Evolutionary conservation across 148 eudicot species (phyloP).

Genomic region (Simmondsia chinensis): DNA sequence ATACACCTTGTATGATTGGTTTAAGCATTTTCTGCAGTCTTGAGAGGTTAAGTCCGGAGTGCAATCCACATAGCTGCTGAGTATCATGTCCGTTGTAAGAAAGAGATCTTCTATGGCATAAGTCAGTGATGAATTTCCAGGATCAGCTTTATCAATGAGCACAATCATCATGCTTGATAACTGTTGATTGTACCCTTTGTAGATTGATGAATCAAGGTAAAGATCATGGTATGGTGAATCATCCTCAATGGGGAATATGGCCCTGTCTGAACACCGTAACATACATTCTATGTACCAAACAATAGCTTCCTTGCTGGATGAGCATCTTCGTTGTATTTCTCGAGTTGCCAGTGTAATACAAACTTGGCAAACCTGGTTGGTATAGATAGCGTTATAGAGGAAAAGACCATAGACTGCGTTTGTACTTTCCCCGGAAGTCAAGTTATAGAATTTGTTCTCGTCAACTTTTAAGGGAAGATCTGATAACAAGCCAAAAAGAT

Average conservation of each 20-base stretch:
- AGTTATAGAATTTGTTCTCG: slow-evolving; percentile 11
- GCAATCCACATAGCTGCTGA: slow-evolving; percentile 18
- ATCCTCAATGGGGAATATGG: slow-evolving; percentile 14
- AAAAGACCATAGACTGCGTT: slow-evolving; percentile 18
- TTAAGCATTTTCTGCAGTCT: slow-evolving; percentile 14
- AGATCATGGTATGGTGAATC: background rate
- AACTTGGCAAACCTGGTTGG: slow-evolving; percentile 10
- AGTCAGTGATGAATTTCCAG: too few relatives aligned
- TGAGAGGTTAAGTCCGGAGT: slow-evolving; percentile 11
- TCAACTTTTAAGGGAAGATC: slow-evolving; percentile 9
- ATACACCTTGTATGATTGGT: too few relatives aligned
- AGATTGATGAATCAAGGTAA: background rate
- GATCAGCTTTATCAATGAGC: too few relatives aligned
- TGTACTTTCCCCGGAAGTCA: slow-evolving; percentile 2
- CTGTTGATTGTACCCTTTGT: slow-evolving; percentile 7
- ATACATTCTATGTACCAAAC: slow-evolving; percentile 19
- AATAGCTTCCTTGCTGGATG: slow-evolving; percentile 7
- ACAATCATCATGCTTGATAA: too few relatives aligned
- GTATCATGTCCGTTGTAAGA: too few relatives aligned
- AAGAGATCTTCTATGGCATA: too few relatives aligned
- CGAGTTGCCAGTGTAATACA: slow-evolving; percentile 11
- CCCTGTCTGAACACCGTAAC: slow-evolving; percentile 13
- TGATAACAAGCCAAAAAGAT: slow-evolving; percentile 7
- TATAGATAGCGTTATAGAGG: slow-evolving; percentile 6
- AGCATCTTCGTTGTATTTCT: slow-evolving; percentile 10